phyloP scores from a whole-genome alignment of 106 monocot genomes.

The Triglochin maritima region DNA sequence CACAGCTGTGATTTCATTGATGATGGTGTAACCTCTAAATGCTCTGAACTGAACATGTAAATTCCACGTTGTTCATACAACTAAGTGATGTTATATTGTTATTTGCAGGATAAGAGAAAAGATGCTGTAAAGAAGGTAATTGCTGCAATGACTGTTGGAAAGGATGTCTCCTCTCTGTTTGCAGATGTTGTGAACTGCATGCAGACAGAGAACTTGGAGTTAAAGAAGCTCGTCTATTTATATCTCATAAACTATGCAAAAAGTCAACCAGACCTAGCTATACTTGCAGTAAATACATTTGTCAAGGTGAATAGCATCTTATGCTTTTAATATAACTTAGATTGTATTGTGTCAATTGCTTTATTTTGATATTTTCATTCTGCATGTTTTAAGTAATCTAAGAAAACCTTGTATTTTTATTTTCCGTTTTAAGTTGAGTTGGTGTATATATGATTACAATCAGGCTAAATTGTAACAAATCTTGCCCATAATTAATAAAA shows the following conservation, averaged over 20 bases:
- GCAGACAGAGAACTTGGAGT: slow-evolving; percentile 97
- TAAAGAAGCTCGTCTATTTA: slow-evolving; percentile 98
- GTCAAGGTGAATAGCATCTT: slow-evolving; percentile 53
- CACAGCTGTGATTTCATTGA: no score
- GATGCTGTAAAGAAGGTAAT: slow-evolving; percentile 99
- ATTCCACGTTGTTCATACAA: no score
- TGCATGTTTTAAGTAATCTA: neutral
- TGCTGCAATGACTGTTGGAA: slow-evolving; percentile 99
- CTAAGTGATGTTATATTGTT: slow-evolving; percentile 2
- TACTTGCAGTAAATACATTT: slow-evolving; percentile 98
- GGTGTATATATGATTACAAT: no score
- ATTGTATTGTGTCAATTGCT: neutral
- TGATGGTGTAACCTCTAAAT: no score
- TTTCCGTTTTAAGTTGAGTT: no score
- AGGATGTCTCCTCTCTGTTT: slow-evolving; percentile 98
- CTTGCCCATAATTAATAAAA: no score
- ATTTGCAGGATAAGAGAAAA: slow-evolving; percentile 86
- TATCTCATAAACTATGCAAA: slow-evolving; percentile 99
- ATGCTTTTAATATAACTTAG: neutral
- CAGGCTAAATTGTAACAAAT: no score
- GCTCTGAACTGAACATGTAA: no score
- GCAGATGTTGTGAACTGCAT: slow-evolving; percentile 99
- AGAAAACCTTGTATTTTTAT: no score
- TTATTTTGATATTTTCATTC: neutral
- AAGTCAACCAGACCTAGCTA: slow-evolving; percentile 98